Evolutionary conservation across 225 moss, liverwort and hornwort genomes (phyloP), one percentile per base, ranked within the genome.

Genomic region (Climacium dendroides): DNA sequence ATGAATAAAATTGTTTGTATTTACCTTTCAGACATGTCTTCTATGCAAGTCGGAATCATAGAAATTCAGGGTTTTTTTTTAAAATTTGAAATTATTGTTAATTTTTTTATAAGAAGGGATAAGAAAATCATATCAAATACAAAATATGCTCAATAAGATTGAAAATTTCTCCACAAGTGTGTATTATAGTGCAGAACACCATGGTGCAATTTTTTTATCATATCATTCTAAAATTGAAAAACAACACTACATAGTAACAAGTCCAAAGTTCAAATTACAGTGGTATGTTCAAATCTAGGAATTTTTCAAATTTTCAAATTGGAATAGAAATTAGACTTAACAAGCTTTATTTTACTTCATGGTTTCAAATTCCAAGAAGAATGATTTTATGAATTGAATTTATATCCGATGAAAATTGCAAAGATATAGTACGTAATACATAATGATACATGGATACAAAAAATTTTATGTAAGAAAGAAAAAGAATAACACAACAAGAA

Each of bases 361-460:
- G 2, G 5, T n/a, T 4, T n/a, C 12, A n/a, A 66, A 20, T 66
- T 63, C 4, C 2, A 4, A 2, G n/a, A n/a, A 69, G 24, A 39
- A 24, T 23, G 39, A 69, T 39, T 70, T 70, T 9, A 43, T 9
- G 15, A 3, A 9, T 71, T 71, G 43, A 26, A 71, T 43, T 41
- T 25, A 70, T 5, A 69, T 69, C 0, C 6, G 2, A 11, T 24
- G 2, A 24, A 39, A 13, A 69, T 8, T 24, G 5, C 15, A 13
- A 25, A 8, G 15, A 41, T 8, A 41, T 1, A 41, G 15, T 25
- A 41, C 3, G 0, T 0, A 70, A 0, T 25, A 41, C 3, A 0
- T 0, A 70, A 0, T 41, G 9, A 41, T 41, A 8, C 1, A 41
- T 70, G 15, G 70, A 70, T 70, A 5, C 15, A 25, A 5, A 16